phyloP scores from a whole-genome alignment of 2,329 filamentous ascomycete genomes.

The Drechmeria coniospora region DNA sequence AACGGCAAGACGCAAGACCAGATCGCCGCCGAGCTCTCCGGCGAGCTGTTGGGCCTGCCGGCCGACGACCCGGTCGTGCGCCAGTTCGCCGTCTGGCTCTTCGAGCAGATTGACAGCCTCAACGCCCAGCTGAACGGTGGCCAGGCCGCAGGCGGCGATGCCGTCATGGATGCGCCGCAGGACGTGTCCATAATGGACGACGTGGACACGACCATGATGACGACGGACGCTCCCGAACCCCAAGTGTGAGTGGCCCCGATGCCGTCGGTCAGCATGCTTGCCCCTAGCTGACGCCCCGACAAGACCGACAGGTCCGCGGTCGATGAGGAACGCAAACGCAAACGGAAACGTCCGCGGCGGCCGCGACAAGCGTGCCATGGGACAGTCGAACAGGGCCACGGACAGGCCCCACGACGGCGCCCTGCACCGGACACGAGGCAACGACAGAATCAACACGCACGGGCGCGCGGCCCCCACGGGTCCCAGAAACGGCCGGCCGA shows the following conservation, averaged over 20 bases:
- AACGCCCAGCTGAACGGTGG: slow-evolving; percentile 46
- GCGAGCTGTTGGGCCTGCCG: slow-evolving; percentile 68
- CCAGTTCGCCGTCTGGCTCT: slow-evolving; percentile 87
- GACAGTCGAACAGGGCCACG: slow-evolving; percentile 71
- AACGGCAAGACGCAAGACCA: slow-evolving; percentile 89
- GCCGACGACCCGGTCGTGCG: slow-evolving; percentile 70
- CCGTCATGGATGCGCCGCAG: slow-evolving; percentile 16
- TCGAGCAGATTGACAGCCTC: slow-evolving; percentile 62
- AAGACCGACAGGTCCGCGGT: slow-evolving; percentile 87
- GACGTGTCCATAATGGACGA: slow-evolving; percentile 21
- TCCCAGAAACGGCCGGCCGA: slow-evolving; percentile 41
- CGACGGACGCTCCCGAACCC: slow-evolving; percentile 31
- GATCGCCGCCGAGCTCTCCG: slow-evolving; percentile 74
- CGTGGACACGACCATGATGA: slow-evolving; percentile 61
- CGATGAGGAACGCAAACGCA: slow-evolving; percentile 64
- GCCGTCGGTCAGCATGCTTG: neutral
- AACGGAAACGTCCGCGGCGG: slow-evolving; percentile 44
- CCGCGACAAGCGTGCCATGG: slow-evolving; percentile 69
- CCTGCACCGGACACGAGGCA: slow-evolving; percentile 64
- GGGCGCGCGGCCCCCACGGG: slow-evolving; percentile 56
- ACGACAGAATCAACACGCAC: slow-evolving; percentile 71
- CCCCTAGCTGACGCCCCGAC: neutral
- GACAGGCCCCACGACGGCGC: slow-evolving; percentile 61
- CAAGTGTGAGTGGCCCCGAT: slow-evolving; percentile 37
- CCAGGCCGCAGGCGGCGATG: slow-evolving; percentile 15